Evolutionary conservation across 768 basidiomycete genomes (phyloP), one percentile per base, ranked within the genome.

Genomic region (Boletus vinaceobasis): DNA sequence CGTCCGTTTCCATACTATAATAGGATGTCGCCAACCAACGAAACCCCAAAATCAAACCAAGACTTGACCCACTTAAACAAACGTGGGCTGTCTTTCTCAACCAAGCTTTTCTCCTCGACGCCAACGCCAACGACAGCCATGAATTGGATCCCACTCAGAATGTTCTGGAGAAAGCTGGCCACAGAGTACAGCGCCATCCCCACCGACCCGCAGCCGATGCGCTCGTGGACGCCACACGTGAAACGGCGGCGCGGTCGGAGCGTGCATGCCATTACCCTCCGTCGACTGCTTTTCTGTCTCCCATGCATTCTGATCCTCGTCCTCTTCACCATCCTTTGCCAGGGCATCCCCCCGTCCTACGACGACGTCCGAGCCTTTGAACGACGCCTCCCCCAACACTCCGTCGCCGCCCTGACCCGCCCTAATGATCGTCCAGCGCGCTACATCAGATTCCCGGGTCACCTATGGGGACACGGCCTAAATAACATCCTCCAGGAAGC

Each of bases 401-500:
- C 73, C 39, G 39, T 66, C 11, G 63, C 58, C 0, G 55, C 64
- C 4, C 45, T 54, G 39, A 61, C 59, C 0, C 40, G n/a, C 13
- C 4, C 40, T 1, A 9, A 50, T 17, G 48, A 19, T 19, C 59
- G 23, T 53, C 63, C 59, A 17, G 40, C 47, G 9, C 65, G 65
- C 43, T 85, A 78, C 55, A 57, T 85, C 31, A 63, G 76, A 27
- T 85, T 84, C 57, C 77, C 81, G 1, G 75, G 75, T 19, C 81
- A 84, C 56, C 50, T 84, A 6, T 83, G 82, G 82, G 82, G 81
- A 0, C 80, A 79, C 50, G 84, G 84, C 1, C 72, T 84, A 53
- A 84, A 85, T 65, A 86, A 85, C 52, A 65, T 84, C 29, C 70
- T 86, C 26, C 81, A 85, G 65, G 83, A 86, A 75, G 72, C 76